Percentiles rank a stretch among this genome's conserved stretches.
phyloP scores from a whole-genome alignment of 306 rosid species.

The Cucumis melo region DNA sequence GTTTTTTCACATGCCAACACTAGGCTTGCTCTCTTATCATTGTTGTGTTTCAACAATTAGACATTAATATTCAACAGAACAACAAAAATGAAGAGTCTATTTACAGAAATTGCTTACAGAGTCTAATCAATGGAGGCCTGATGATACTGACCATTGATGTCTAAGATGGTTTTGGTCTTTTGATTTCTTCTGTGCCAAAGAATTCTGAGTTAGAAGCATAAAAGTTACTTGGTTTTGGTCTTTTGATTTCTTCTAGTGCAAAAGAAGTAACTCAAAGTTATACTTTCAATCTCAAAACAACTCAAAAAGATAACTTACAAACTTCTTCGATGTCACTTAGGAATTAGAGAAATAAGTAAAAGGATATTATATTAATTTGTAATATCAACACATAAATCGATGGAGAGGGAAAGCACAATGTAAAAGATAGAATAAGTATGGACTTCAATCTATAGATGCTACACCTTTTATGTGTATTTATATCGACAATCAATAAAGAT shows the following conservation, averaged over 20 bases:
- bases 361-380: neutral
- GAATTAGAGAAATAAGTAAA: too few species aligned
- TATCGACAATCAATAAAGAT: too few species aligned
- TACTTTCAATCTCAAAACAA: too few species aligned
- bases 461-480: constrained; percentile 33
- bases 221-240: too few species aligned
- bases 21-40: too few species aligned
- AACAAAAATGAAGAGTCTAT: neutral
- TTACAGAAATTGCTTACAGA: neutral
- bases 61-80: too few species aligned
- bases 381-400: neutral
- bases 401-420: neutral
- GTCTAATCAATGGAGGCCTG: constrained; percentile 1
- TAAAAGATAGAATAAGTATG: constrained; percentile 19
- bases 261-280: too few species aligned
- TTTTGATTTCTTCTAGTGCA: too few species aligned
- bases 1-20: too few species aligned
- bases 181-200: constrained; percentile 56
- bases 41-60: too few species aligned
- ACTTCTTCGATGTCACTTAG: neutral
- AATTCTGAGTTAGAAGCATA: constrained; percentile 33
- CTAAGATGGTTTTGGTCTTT: constrained; percentile 40
- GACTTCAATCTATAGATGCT: constrained; percentile 24
- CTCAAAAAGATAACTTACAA: too few species aligned
- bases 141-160: constrained; percentile 45